Base-by-base conservation (phyloP, 225 moss, liverwort and hornwort species). In the Asterella californica region DNA sequence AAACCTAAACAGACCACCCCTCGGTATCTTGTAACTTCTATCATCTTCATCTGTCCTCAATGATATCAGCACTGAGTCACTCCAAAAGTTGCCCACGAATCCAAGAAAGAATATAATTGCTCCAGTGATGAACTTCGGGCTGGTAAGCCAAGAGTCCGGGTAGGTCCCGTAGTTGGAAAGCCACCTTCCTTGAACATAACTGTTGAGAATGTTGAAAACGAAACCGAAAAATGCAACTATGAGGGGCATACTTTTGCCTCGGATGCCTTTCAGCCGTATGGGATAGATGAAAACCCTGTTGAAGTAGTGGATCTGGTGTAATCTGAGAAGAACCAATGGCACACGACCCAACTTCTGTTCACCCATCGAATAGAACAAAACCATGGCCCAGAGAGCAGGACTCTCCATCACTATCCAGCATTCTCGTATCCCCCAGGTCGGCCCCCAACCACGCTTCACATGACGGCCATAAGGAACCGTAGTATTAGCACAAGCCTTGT, bases 401-500 rank as follows among this genome's bases (percentile, higher is more conserved):
- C 91, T 90, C 87, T 96, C 96, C 89, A 96, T 88, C 73, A 96
- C 83, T 24, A 96, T 88, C 96, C 94, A 96, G 45, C 90, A 91
- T 81, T 96, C 94, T 0, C 92, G 84, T 68, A 88, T 94, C 21
- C 89, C 86, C 75, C 90, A 83, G 60, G 88, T 83, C 2, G 90
- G 84, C 0, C 94, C 96, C 61, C 74, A 96, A 22, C 96, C 96
- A 55, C 72, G 76, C 64, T 78, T 86, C 33, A 87, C 86, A 74
- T 91, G 90, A 65, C 91, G 90, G 34, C 96, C 96, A 68, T 90
- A 96, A 2, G 96, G 96, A 5, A 81, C 90, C 5, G 75, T 71
- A 11, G 82, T 42, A 33, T 52, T 46, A 12, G 6, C 27, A 64
- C 72, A 66, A 12, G 67, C 34, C 42, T 24, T 69, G 36, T 48